phyloP scores from a whole-genome alignment of 495 filamentous ascomycete genomes.

The Xylaria cubensis region DNA sequence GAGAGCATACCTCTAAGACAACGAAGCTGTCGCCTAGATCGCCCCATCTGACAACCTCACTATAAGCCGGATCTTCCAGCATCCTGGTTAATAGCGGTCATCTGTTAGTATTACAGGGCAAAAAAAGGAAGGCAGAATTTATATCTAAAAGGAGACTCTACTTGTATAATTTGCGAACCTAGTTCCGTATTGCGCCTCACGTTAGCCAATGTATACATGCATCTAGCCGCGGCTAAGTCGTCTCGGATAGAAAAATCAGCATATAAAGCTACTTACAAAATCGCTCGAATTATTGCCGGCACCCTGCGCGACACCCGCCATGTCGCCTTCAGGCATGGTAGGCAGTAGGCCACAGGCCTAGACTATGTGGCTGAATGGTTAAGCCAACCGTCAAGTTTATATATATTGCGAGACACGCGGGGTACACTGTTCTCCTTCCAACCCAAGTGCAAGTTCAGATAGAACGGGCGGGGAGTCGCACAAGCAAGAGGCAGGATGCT shows the following conservation, averaged over 20 bases:
- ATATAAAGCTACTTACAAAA: slow-evolving; percentile 49
- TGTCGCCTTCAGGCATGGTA: slow-evolving; percentile 52
- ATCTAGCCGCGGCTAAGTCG: slow-evolving; percentile 31
- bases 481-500: slow-evolving; percentile 14
- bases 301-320: slow-evolving; percentile 47
- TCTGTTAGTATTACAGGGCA: slow-evolving; percentile 33
- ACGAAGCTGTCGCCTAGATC: slow-evolving; percentile 95
- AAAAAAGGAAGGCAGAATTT: slow-evolving; percentile 13
- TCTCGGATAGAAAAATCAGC: slow-evolving; percentile 18
- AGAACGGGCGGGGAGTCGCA: slow-evolving; percentile 22
- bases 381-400: slow-evolving; percentile 11
- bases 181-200: slow-evolving; percentile 23
- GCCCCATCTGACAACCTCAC: slow-evolving; percentile 93
- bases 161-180: slow-evolving; percentile 99
- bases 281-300: slow-evolving; percentile 57
- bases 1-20: slow-evolving; percentile 80
- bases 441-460: neutral
- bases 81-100: slow-evolving; percentile 68
- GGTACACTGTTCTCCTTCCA: slow-evolving; percentile 3
- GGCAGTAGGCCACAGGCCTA: slow-evolving; percentile 26
- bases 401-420: slow-evolving; percentile 9
- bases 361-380: neutral
- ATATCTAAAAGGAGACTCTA: slow-evolving; percentile 47
- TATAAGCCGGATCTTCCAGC: slow-evolving; percentile 94
- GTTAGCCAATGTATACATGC: slow-evolving; percentile 31